Evolutionary conservation across 1,139 yeast species (phyloP).

Genomic region (Geotrichum europaeum): DNA sequence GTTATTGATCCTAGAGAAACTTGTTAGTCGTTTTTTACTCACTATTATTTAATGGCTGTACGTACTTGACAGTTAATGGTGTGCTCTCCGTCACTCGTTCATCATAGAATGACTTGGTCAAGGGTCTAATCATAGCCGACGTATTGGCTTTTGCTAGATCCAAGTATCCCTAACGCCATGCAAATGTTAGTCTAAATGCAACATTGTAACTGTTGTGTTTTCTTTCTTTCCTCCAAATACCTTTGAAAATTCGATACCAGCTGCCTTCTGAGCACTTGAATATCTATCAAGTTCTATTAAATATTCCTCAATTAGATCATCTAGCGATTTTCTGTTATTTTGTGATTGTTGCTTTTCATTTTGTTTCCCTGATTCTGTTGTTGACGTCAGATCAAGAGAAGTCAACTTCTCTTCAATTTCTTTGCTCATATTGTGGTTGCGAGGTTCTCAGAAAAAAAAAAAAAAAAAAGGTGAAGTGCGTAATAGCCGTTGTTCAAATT

Average conservation of each 20-base stretch:
- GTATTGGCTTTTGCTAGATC: slow-evolving; percentile 15
- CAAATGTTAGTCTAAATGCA: background rate
- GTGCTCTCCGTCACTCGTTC: slow-evolving; percentile 14
- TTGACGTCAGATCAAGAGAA: background rate
- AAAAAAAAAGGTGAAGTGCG: background rate
- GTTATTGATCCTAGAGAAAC: background rate
- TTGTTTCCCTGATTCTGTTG: background rate
- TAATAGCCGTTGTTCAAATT: background rate
- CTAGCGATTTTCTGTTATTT: background rate
- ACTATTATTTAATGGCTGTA: background rate
- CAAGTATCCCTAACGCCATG: slow-evolving; percentile 7
- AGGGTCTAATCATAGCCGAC: slow-evolving; percentile 5
- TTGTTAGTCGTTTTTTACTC: background rate
- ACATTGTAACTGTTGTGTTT: background rate
- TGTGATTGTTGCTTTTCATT: background rate
- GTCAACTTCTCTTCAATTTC: background rate
- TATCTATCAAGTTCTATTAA: slow-evolving; percentile 6
- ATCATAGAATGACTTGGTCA: slow-evolving; percentile 2
- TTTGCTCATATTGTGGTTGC: background rate
- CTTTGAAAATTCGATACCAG: slow-evolving; percentile 9
- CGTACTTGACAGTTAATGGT: slow-evolving; percentile 8
- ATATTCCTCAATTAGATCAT: slow-evolving; percentile 9
- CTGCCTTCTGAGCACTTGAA: slow-evolving; percentile 1
- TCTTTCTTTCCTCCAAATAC: slow-evolving; percentile 2
- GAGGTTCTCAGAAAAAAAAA: background rate